Evolutionary conservation across 2,329 filamentous ascomycete genomes (phyloP).

Genomic region (Trichoderma aggressivum): DNA sequence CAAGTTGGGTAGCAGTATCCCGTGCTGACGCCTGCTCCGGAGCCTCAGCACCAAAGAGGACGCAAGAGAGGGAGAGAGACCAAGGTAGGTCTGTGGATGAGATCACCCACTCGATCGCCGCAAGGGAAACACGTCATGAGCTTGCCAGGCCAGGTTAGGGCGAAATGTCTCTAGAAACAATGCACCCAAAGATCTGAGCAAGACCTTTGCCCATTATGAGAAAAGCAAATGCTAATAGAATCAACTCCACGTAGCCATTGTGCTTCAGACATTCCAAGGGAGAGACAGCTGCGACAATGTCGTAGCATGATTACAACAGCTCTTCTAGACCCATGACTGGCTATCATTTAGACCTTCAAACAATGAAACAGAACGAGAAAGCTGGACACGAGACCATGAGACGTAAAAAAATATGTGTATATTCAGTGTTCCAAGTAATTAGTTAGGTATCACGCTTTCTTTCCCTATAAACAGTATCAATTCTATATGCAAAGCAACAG

Average conservation of each 20-base stretch:
- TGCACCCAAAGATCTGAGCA: background rate
- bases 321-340: background rate
- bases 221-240: background rate
- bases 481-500: slow-evolving; percentile 17
- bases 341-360: background rate
- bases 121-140: background rate
- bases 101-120: too few relatives aligned
- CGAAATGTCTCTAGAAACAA: background rate
- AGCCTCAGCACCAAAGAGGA: background rate
- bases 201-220: background rate
- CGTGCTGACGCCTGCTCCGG: background rate
- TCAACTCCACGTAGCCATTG: background rate
- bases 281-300: background rate
- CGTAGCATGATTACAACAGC: background rate
- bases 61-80: background rate
- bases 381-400: background rate
- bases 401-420: background rate
- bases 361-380: background rate
- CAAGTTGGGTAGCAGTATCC: background rate
- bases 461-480: slow-evolving; percentile 20
- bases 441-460: slow-evolving; percentile 15
- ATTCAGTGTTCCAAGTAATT: background rate
- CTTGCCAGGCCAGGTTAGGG: background rate
- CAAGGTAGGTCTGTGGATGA: background rate
- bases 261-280: background rate